Conservation (phyloP, 805 yeast species). For the Millerago galiae region DNA sequence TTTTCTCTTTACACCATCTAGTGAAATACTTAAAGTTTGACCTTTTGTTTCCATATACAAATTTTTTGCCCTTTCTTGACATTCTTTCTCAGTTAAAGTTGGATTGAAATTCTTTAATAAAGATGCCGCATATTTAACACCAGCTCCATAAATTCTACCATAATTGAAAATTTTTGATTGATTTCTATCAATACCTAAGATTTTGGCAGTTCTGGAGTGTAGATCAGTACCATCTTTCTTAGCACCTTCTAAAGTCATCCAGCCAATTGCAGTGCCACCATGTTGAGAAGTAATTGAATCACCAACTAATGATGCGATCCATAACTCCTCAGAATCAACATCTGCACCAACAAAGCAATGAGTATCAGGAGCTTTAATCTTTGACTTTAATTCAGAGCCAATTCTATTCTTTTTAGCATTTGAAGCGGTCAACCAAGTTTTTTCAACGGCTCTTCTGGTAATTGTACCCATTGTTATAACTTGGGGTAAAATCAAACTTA, state of each 20-base stretch:
- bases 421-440: constrained; percentile 96
- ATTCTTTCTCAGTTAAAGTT: constrained; percentile 55
- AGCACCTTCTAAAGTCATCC: constrained; percentile 99
- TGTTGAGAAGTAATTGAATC: constrained; percentile 85
- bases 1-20: constrained; percentile 23
- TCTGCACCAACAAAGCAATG: constrained; percentile 96
- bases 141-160: constrained; percentile 98
- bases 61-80: constrained; percentile 53
- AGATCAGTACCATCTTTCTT: constrained; percentile 88
- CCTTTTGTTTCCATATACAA: constrained; percentile 87
- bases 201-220: constrained; percentile 88
- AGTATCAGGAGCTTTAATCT: constrained; percentile 81
- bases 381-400: constrained; percentile 90
- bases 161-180: constrained; percentile 95
- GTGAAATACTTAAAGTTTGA: constrained; percentile 26
- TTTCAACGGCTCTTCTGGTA: constrained; percentile 93
- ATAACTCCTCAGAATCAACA: constrained; percentile 95
- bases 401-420: constrained; percentile 81
- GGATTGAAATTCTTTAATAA: constrained; percentile 81
- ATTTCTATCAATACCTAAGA: constrained; percentile 80
- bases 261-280: constrained; percentile 95
- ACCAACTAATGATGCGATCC: constrained; percentile 96
- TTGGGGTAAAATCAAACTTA: constrained; percentile 63
- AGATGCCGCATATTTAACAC: constrained; percentile 83
- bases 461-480: constrained; percentile 93